Percentiles rank a stretch among this genome's conserved stretches.
Conservation (phyloP, 2,329 filamentous ascomycete species). For the Sporothrix euskadiensis region DNA sequence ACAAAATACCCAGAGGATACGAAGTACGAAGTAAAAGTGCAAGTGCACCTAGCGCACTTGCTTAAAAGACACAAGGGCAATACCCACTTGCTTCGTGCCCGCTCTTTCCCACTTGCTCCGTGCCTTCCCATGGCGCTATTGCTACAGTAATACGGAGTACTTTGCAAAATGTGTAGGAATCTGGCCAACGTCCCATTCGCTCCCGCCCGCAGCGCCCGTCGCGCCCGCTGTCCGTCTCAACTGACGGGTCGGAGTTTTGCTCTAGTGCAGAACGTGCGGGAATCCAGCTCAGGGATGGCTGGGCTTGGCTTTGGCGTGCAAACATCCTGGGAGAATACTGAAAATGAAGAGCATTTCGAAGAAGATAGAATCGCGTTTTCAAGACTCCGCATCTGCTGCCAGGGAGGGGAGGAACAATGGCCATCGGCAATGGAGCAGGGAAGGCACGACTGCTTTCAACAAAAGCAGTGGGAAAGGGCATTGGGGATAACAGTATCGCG, state of each 20-base stretch:
- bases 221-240: constrained; percentile 21
- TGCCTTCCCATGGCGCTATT: constrained; percentile 11
- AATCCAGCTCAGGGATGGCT: not conserved
- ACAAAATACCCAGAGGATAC: not conserved
- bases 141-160: not conserved
- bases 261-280: constrained; percentile 10
- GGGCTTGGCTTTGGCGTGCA: not conserved
- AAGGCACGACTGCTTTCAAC: not conserved
- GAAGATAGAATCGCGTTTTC: not conserved
- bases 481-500: not conserved
- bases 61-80: not conserved
- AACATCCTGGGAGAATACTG: not conserved
- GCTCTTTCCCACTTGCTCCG: not conserved
- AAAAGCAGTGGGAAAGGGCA: not conserved
- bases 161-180: not conserved
- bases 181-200: constrained; percentile 19
- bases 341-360: not conserved
- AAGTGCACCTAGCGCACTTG: not conserved
- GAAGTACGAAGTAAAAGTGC: not conserved
- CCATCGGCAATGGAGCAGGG: not conserved
- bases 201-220: constrained; percentile 22
- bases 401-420: not conserved
- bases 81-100: constrained; percentile 11
- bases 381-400: not conserved
- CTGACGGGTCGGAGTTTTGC: constrained; percentile 19